phyloP scores from a whole-genome alignment of 2,329 filamentous ascomycete genomes.

The Aspergillus spinulosporus region DNA sequence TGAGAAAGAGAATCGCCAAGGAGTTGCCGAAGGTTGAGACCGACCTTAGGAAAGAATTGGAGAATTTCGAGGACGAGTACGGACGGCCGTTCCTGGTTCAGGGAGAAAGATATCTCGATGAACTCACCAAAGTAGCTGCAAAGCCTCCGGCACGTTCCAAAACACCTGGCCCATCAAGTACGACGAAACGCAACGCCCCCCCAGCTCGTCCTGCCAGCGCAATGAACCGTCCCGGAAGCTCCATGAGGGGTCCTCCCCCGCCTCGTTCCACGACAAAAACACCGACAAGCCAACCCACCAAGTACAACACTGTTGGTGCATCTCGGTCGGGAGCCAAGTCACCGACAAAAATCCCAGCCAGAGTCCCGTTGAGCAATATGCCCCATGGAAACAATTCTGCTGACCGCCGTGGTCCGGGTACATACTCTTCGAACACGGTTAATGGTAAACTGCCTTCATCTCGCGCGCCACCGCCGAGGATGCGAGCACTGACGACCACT shows the following conservation, averaged over 20 bases:
- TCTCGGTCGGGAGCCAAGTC: slow-evolving; percentile 41
- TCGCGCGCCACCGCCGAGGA: slow-evolving; percentile 77
- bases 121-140: slow-evolving; percentile 66
- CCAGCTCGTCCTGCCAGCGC: slow-evolving; percentile 37
- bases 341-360: slow-evolving; percentile 51
- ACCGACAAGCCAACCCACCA: slow-evolving; percentile 43
- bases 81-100: slow-evolving; percentile 90
- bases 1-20: slow-evolving; percentile 95
- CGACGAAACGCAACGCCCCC: slow-evolving; percentile 14
- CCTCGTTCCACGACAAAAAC: slow-evolving; percentile 50
- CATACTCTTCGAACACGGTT: slow-evolving; percentile 44
- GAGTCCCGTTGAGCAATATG: slow-evolving; percentile 49
- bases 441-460: slow-evolving; percentile 52
- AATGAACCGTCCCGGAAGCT: slow-evolving; percentile 33
- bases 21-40: slow-evolving; percentile 88
- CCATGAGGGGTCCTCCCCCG: slow-evolving; percentile 37
- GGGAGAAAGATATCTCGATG: slow-evolving; percentile 85
- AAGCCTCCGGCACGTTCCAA: slow-evolving; percentile 62
- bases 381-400: slow-evolving; percentile 67
- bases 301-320: slow-evolving; percentile 40
- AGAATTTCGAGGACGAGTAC: slow-evolving; percentile 90
- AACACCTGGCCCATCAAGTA: slow-evolving; percentile 39
- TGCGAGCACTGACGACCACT: slow-evolving; percentile 72
- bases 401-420: slow-evolving; percentile 57
- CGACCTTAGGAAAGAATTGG: slow-evolving; percentile 79